Evolutionary conservation across 805 yeast species (phyloP), one percentile per base, ranked within the genome.

Genomic region (Ogataea salicorniae): DNA sequence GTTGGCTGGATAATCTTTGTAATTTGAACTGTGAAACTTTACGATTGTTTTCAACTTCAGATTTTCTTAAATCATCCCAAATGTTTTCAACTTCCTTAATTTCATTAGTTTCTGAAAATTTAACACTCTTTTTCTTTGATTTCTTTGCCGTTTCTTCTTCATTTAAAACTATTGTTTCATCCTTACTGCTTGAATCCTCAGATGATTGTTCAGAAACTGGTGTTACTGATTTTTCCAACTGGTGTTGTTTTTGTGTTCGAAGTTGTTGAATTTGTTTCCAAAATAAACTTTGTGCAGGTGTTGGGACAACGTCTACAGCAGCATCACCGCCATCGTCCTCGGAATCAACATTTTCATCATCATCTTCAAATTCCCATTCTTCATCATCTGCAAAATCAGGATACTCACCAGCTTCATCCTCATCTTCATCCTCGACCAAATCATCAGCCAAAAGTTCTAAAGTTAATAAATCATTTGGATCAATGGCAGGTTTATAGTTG

Each of bases 1-100:
- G 57, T 53, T 26, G 18, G 13, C 40, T 61, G 57, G 15, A 59
- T 61, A 15, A 64, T 55, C 51, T 46, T 29, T 46, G 50, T 18
- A 42, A 43, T 41, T 56, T 57, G 45, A 54, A 54, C 17, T 49
- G 48, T 9, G 60, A 56, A 7, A 52, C 49, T 29, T 48, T 52
- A 5, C 23, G 17, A 16, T 34, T 43, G 34, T 52, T 52, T 39
- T 58, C 61, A 20, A 40, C 40, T 38, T 58, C 60, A 0, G 64
- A 50, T 62, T 73, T 52, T 42, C 60, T 49, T 50, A 79, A 56
- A 35, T 72, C 72, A 31, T 72, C 73, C 58, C 83, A 79, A 3
- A 80, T 69, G 52, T 80, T 77, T 42, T 79, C 84, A 42, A 84
- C 72, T 47, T 80, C 81, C 51, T 81, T 82, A 11, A 84, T 75